Percentiles rank a stretch among this genome's conserved stretches.
phyloP scores from a whole-genome alignment of 1,284 basidiomycete genomes.

The Ustilago tritici region DNA sequence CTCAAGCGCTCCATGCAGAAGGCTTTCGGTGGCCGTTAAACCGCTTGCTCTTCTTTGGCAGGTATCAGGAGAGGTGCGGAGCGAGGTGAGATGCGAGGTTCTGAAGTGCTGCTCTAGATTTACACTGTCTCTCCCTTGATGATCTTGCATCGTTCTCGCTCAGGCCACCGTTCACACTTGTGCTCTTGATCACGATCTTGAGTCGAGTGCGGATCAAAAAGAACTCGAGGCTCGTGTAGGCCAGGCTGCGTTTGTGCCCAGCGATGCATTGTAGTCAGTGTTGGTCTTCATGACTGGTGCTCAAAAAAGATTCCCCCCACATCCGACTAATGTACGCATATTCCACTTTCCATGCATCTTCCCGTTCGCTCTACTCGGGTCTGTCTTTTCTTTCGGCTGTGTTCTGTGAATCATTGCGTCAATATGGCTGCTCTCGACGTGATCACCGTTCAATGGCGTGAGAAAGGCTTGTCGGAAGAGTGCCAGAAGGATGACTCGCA shows the following conservation, averaged over 20 bases:
- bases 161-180: slow-evolving; percentile 6
- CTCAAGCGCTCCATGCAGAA: slow-evolving; percentile 69
- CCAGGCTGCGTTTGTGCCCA: not conserved
- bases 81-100: slow-evolving; percentile 11
- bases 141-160: slow-evolving; percentile 3
- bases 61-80: not conserved
- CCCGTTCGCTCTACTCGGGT: slow-evolving; percentile 23
- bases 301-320: slow-evolving; percentile 36
- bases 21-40: slow-evolving; percentile 66
- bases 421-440: not conserved
- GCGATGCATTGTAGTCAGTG: not conserved
- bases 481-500: not conserved
- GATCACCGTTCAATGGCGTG: not conserved
- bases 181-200: slow-evolving; percentile 1
- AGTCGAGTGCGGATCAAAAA: slow-evolving; percentile 21
- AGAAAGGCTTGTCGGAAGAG: not conserved
- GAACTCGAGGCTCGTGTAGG: slow-evolving; percentile 39
- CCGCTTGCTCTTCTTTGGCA: not conserved
- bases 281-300: slow-evolving; percentile 31
- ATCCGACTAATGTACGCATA: slow-evolving; percentile 52
- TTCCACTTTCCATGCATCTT: slow-evolving; percentile 49
- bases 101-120: slow-evolving; percentile 17
- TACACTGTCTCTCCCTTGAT: not conserved
- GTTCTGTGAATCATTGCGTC: not conserved
- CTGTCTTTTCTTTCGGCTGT: not conserved